A percentile compares a stretch with the other conserved stretches of the same genome.
phyloP scores from a whole-genome alignment of 2,329 filamentous ascomycete genomes.

The Trichophyton mentagrophytes region DNA sequence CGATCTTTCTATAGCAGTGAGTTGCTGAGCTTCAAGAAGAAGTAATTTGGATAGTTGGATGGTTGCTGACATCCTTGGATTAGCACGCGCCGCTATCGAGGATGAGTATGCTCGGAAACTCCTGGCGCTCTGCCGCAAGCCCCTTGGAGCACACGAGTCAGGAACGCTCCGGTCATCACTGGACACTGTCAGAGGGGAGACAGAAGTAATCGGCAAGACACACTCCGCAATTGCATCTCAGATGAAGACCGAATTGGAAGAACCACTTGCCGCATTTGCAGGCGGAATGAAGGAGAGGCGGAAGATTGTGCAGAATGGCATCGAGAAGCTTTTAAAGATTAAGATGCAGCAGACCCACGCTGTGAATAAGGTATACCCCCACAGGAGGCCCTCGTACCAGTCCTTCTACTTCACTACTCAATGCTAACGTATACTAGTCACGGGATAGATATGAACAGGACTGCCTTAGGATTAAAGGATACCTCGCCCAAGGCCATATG shows the following conservation, averaged over 20 bases:
- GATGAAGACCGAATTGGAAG: slow-evolving; percentile 93
- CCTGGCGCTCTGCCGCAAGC: slow-evolving; percentile 70
- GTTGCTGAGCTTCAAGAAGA: slow-evolving; percentile 13
- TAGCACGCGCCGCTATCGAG: slow-evolving; percentile 82
- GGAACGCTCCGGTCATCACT: slow-evolving; percentile 74
- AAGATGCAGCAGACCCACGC: slow-evolving; percentile 83
- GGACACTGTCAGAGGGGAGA: slow-evolving; percentile 75
- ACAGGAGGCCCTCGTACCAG: neutral
- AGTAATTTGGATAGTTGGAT: neutral
- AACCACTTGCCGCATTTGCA: slow-evolving; percentile 79
- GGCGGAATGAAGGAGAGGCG: slow-evolving; percentile 92
- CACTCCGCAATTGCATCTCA: slow-evolving; percentile 81
- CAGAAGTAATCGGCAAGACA: slow-evolving; percentile 87
- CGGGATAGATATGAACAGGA: slow-evolving; percentile 95
- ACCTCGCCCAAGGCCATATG: slow-evolving; percentile 97
- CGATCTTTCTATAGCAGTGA: slow-evolving; percentile 77
- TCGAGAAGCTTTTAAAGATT: slow-evolving; percentile 85
- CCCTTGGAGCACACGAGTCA: slow-evolving; percentile 74
- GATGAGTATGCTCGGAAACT: slow-evolving; percentile 92
- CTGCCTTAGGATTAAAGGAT: slow-evolving; percentile 95
- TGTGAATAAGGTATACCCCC: slow-evolving; percentile 69
- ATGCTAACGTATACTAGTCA: slow-evolving; percentile 40
- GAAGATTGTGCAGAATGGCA: slow-evolving; percentile 88
- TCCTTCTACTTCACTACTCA: neutral
- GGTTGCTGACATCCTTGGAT: slow-evolving; percentile 2